Evolutionary conservation across 192 early-diverging fungal genomes (phyloP).

Genomic region (Coemansia sp.): DNA sequence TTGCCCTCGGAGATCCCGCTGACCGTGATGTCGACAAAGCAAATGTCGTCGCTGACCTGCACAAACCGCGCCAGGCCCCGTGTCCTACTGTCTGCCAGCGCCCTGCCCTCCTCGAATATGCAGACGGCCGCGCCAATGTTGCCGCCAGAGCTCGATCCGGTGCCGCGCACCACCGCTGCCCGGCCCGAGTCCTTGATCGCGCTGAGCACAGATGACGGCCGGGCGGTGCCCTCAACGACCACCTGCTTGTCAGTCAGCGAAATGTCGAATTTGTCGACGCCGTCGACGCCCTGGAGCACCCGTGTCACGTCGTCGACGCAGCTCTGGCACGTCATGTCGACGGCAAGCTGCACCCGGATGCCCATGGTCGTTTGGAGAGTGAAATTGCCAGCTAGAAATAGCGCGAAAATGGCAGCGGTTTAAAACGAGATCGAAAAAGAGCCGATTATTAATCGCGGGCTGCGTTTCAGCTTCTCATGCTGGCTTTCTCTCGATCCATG

Average conservation of each 20-base stretch:
- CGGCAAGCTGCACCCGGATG: slow-evolving; percentile 73
- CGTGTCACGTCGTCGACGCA: slow-evolving; percentile 67
- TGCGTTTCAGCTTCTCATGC: too few species aligned
- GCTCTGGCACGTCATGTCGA: slow-evolving; percentile 79
- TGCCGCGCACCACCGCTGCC: slow-evolving; percentile 72
- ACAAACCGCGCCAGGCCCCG: slow-evolving; percentile 77
- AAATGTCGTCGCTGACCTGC: slow-evolving; percentile 65
- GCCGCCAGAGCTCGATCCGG: slow-evolving; percentile 53
- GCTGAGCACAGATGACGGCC: slow-evolving; percentile 54
- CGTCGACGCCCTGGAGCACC: slow-evolving; percentile 54
- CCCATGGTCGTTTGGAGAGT: too few species aligned
- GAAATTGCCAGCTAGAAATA: too few species aligned
- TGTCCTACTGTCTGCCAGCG: background rate
- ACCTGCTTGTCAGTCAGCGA: slow-evolving; percentile 69
- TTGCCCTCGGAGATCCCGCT: slow-evolving; percentile 60
- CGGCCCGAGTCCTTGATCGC: slow-evolving; percentile 70
- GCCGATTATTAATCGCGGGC: too few species aligned
- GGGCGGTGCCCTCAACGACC: slow-evolving; percentile 60
- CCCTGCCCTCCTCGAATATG: slow-evolving; percentile 69
- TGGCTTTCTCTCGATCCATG: too few species aligned
- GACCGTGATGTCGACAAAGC: slow-evolving; percentile 79
- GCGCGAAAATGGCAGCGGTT: too few species aligned
- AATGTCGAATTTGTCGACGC: slow-evolving; percentile 62
- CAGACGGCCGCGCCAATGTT: slow-evolving; percentile 86
- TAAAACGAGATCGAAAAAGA: too few species aligned